phyloP scores from a whole-genome alignment of 352 stramenopile species.

The Phytopythium aichiense region DNA sequence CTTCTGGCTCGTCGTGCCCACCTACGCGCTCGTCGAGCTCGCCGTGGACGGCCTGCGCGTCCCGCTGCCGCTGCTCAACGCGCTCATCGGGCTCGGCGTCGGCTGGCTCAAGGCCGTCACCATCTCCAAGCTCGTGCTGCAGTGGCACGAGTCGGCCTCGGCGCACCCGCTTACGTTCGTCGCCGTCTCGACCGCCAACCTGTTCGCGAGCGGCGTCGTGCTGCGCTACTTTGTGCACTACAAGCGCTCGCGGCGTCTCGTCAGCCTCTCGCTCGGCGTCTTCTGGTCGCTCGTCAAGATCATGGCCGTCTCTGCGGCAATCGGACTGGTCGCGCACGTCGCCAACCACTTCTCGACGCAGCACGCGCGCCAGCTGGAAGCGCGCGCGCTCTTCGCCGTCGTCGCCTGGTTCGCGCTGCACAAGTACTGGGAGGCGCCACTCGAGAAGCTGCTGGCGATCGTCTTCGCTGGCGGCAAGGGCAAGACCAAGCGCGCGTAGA shows the following conservation, averaged over 20 bases:
- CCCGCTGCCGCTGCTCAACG: conserved; percentile 39
- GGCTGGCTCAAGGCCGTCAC: conserved; percentile 75
- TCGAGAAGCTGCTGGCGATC: conserved; percentile 30
- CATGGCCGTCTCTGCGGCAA: conserved; percentile 24
- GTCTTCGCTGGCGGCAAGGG: conserved; percentile 8
- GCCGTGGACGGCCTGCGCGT: conserved; percentile 34
- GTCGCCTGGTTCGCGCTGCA: conserved; percentile 68
- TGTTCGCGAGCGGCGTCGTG: conserved; percentile 64
- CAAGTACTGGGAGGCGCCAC: conserved; percentile 64
- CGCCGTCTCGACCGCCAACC: conserved; percentile 55
- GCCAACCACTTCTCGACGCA: conserved; percentile 55
- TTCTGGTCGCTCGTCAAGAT: conserved; percentile 49
- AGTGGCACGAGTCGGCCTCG: conserved; percentile 44
- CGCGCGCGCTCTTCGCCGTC: conserved; percentile 47
- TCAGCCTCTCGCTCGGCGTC: conserved; percentile 28
- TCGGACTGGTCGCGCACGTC: conserved; percentile 51
- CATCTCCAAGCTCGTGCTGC: conserved; percentile 56
- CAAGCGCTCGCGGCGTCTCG: conserved; percentile 25
- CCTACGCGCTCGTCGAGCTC: conserved; percentile 47
- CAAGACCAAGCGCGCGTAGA: conserved; percentile 26
- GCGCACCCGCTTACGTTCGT: conserved; percentile 60
- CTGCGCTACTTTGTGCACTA: conserved; percentile 56
- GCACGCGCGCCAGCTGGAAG: conserved; percentile 45
- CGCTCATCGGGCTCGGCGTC: conserved; percentile 49
- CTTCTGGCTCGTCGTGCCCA: conserved; percentile 47